Conservation (phyloP, 75 land plant species). For the Selaginella tamariscina region DNA sequence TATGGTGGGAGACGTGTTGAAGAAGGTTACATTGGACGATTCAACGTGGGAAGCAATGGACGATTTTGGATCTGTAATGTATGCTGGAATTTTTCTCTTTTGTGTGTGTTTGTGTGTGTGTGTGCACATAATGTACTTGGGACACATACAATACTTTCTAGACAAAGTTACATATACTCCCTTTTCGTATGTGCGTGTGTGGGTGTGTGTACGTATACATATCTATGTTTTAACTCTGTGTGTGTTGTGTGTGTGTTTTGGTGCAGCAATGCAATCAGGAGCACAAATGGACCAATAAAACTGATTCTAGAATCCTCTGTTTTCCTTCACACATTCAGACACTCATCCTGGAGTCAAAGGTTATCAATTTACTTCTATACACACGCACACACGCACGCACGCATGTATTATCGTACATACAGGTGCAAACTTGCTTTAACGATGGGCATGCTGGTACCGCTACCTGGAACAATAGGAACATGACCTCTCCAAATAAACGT, state of each 20-base stretch:
- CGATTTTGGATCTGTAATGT: slow-evolving; percentile 54
- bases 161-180: no score
- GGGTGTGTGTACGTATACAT: no score
- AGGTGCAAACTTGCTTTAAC: slow-evolving; percentile 48
- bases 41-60: slow-evolving; percentile 60
- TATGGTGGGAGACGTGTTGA: slow-evolving; percentile 84
- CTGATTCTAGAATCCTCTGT: slow-evolving; percentile 69
- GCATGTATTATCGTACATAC: no score
- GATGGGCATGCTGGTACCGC: slow-evolving; percentile 49
- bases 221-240: not conserved
- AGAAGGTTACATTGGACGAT: slow-evolving; percentile 51
- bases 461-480: slow-evolving; percentile 53
- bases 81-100: no score
- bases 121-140: no score
- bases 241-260: not conserved
- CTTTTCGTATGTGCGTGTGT: no score
- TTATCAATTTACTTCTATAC: slow-evolving; percentile 30
- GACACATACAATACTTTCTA: no score
- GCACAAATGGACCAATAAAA: slow-evolving; percentile 50
- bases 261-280: slow-evolving; percentile 50
- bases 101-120: no score
- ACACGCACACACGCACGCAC: no score
- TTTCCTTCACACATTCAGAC: slow-evolving; percentile 60
- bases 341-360: slow-evolving; percentile 21
- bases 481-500: slow-evolving; percentile 29